A percentile compares a stretch with the other conserved stretches of the same genome.
Evolutionary conservation across 129 eudicot species (phyloP).

Genomic region (Kitagawia praeruptora): DNA sequence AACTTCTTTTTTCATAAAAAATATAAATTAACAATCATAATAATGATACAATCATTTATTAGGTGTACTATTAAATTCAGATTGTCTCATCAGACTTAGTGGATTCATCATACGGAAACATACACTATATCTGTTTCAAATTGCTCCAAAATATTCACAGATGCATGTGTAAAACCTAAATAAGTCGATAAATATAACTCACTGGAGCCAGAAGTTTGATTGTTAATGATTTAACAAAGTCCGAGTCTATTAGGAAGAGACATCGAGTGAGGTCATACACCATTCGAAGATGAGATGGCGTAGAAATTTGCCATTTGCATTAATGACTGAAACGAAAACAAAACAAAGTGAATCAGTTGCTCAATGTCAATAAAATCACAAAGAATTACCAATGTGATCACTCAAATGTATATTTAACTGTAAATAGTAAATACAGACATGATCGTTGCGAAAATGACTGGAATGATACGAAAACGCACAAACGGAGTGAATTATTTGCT

Average conservation of each 20-base stretch:
- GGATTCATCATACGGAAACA: conserved; percentile 59
- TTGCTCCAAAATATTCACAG: background rate
- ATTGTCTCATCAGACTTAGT: conserved; percentile 26
- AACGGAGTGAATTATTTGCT: too few relatives aligned
- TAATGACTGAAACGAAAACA: conserved; percentile 39
- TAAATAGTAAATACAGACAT: too few relatives aligned
- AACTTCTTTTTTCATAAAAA: too few relatives aligned
- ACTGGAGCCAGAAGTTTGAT: conserved; percentile 41
- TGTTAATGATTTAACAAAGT: conserved; percentile 48
- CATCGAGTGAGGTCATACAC: conserved; percentile 17
- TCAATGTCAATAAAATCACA: background rate
- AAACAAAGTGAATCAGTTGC: background rate
- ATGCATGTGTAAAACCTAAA: background rate
- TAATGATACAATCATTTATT: too few relatives aligned
- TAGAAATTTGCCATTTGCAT: conserved; percentile 81
- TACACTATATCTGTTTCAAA: background rate
- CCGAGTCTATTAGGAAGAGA: conserved; percentile 57
- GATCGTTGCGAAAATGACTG: too few relatives aligned
- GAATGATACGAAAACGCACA: too few relatives aligned
- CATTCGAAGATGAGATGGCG: conserved; percentile 39
- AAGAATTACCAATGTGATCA: background rate
- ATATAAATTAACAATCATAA: too few relatives aligned
- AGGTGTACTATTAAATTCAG: background rate
- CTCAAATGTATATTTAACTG: too few relatives aligned
- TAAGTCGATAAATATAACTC: conserved; percentile 32